Base-by-base conservation (phyloP, 805 yeast species). In the Teunomyces pallodes region DNA sequence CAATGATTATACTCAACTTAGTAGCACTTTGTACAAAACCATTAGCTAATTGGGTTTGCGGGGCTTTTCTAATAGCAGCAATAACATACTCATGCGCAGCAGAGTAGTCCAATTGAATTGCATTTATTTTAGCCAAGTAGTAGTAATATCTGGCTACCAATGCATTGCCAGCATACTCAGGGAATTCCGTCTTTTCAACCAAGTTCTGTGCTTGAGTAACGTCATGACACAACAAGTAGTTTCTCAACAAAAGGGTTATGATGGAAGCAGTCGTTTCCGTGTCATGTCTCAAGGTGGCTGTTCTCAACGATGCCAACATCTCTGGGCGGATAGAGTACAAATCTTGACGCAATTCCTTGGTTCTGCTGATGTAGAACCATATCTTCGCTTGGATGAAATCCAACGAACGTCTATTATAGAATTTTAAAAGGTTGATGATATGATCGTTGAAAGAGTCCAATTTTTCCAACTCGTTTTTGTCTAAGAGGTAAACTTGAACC, bases 61-160 rank as follows among this genome's bases (percentile, higher is more conserved):
- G 98, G 8, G 96, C 91, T 66, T 94, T 94, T 73, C 99, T 85
- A 46, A 91, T 86, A 2, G 99, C 97, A n/a, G 94, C 90, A 47
- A 90, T 87, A 48, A 88, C 87, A 62, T 83, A 90, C 60, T 91
- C 96, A 61, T 86, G 84, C 1, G 98, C 97, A 14, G 87, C 75
- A 1, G 96, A 83, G 67, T 94, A 94, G 69, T 94, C 91, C 57
- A 94, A 81, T 72, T 92, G 98, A 55, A 94, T 85, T 4, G 97
- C 90, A 59, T 83, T 83, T 61, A 94, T 88, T 55, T 87, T 84
- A n/a, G 97, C 92, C 64, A 90, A 72, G 62, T 94, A 94, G 70
- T 86, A 94, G 69, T 83, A 86, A 65, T 90, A 91, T 69, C 99
- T 82, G 7, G 97, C 96, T 42, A 86, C 90, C 60, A 92, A 80